A percentile compares a stretch with the other conserved stretches of the same genome.
phyloP scores from a whole-genome alignment of 257 asterid genomes.

The Salvia splendens region DNA sequence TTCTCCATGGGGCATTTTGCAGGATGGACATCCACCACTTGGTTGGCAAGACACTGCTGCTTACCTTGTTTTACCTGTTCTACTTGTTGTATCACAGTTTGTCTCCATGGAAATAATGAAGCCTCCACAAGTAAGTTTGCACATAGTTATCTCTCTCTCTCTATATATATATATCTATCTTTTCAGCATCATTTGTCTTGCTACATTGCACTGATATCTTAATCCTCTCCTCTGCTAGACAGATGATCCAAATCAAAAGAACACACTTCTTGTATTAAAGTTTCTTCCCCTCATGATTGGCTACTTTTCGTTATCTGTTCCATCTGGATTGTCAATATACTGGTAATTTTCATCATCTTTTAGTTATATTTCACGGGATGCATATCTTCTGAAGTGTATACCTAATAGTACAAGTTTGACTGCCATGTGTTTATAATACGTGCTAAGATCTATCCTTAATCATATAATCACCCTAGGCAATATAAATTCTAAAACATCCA shows the following conservation, averaged over 20 bases:
- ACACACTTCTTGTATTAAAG: slow-evolving; percentile 86
- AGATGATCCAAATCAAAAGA: slow-evolving; percentile 97
- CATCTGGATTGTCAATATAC: slow-evolving; percentile 96
- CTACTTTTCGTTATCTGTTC: slow-evolving; percentile 97
- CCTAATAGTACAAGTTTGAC: slow-evolving; percentile 1
- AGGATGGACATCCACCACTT: slow-evolving; percentile 99
- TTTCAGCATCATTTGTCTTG: slow-evolving; percentile 10
- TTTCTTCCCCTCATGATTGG: slow-evolving; percentile 99
- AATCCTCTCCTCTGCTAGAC: slow-evolving; percentile 57
- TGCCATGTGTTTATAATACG: neutral
- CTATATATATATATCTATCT: neutral
- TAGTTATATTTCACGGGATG: slow-evolving; percentile 25
- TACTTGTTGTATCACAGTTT: slow-evolving; percentile 81
- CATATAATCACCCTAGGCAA: neutral
- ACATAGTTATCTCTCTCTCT: slow-evolving; percentile 17
- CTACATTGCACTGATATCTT: slow-evolving; percentile 42
- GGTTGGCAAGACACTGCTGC: slow-evolving; percentile 99
- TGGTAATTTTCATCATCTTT: slow-evolving; percentile 54
- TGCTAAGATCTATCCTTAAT: slow-evolving; percentile 21
- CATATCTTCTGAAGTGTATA: slow-evolving; percentile 18
- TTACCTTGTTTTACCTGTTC: slow-evolving; percentile 91
- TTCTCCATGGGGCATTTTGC: slow-evolving; percentile 35
- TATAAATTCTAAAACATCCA: slow-evolving; percentile 1
- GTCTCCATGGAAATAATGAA: slow-evolving; percentile 99
- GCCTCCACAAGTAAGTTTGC: slow-evolving; percentile 88